Evolutionary conservation across 2,329 filamentous ascomycete genomes (phyloP), one percentile per base, ranked within the genome.

Genomic region (Fusarium irregulare): DNA sequence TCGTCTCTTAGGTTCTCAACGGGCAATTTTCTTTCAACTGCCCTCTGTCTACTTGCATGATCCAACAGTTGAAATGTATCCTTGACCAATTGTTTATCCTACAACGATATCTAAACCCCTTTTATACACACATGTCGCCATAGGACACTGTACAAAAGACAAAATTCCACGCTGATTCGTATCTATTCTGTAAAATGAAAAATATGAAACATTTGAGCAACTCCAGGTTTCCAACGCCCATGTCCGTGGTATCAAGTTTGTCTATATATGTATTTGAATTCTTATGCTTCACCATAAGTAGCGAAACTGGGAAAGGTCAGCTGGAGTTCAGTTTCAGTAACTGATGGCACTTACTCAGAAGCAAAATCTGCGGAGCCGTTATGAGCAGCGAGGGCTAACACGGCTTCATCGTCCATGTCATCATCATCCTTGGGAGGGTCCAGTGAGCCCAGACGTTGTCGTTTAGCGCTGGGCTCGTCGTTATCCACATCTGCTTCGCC

Each of bases 351-450:
- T 78, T 76, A 86, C 84, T 84, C 82, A 30, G 80, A 68, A 34
- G 76, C 72, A 67, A 83, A 86, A 28, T 84, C 81, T 6, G 79
- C 73, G 6, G 76, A 64, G 4, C 77, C 75, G 71, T 80, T 83
- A 60, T 85, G 82, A 6, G 80, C 82, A 20, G 83, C 82, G 44
- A 87, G 73, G 10, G 82, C 84, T 64, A 87, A 66, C 14, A 87
- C 82, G 7, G 83, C 83, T 59, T 85, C 83, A 60, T 86, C 84
- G 28, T 85, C 83, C 16, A 85, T 72, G 21, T 21, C 21, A 1
- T 77, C 73, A 20, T 80, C 78, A 18, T 80, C 78, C 16, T 80
- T 78, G 13, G 75, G 68, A n/a, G 75, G 51, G 18, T 76, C 73
- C 6, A 74, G 64, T 4, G 73, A 73, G 30, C 54, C 78, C 7